These are phyloP conservation scores for Brasilioporus rufonigricans DNA, from an alignment of 768 basidiomycete species.

Conservation along the genomic window DNA sequence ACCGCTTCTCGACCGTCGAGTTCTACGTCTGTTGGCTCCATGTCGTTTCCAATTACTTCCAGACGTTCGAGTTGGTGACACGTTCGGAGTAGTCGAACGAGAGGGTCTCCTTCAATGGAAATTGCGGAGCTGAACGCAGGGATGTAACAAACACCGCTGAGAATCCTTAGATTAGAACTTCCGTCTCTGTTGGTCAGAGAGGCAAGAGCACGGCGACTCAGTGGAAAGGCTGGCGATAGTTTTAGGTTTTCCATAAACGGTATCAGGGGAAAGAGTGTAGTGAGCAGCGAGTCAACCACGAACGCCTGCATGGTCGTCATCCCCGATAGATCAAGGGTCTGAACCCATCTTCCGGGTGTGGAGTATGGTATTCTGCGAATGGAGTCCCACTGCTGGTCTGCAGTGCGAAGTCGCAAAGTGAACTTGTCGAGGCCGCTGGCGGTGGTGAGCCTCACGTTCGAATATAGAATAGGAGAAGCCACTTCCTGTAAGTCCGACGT, in stretches of 20 bases:
- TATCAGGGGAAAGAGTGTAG: constrained; percentile 59
- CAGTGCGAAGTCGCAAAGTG: constrained; percentile 50
- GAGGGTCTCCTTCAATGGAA: constrained; percentile 44
- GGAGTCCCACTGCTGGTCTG: constrained; percentile 85
- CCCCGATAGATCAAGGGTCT: constrained; percentile 65
- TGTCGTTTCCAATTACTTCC: constrained; percentile 58
- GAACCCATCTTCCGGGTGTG: constrained; percentile 86
- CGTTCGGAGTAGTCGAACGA: constrained; percentile 54
- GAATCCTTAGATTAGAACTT: constrained; percentile 42
- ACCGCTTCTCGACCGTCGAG: constrained; percentile 19
- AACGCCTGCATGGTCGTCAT: constrained; percentile 48
- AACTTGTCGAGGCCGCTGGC: constrained; percentile 53
- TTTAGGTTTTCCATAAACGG: constrained; percentile 59
- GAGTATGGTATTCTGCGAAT: constrained; percentile 85
- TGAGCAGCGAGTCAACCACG: constrained; percentile 60
- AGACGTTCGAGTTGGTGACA: constrained; percentile 61
- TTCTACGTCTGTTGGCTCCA: constrained; percentile 52
- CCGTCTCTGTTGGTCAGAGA: constrained; percentile 55
- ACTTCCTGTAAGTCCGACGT: constrained; percentile 47
- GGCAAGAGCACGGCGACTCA: constrained; percentile 58
- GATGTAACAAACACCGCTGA: constrained; percentile 58
- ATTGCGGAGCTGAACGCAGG: constrained; percentile 28
- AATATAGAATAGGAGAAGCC: constrained; percentile 64
- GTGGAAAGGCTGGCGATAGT: constrained; percentile 53
- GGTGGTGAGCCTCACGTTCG: constrained; percentile 45